Percentiles rank a stretch among this genome's conserved stretches.
Evolutionary conservation across 345 rosid genomes (phyloP).

Genomic region (Brassica cretica): DNA sequence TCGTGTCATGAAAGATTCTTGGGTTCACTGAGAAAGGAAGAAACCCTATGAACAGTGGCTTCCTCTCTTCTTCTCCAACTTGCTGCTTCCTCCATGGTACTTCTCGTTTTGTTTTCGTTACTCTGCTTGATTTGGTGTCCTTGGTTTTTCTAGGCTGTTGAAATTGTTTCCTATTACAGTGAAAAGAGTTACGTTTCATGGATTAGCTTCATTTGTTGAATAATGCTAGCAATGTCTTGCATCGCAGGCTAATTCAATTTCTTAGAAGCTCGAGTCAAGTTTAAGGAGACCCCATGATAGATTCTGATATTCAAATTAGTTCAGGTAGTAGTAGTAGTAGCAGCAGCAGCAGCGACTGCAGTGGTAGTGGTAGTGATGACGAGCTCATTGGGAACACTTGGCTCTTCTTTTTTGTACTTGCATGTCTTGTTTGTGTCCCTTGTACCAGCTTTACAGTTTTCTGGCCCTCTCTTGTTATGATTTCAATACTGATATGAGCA

Average conservation of each 20-base stretch:
- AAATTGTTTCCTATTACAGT: background rate
- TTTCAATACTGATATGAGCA: too few species aligned
- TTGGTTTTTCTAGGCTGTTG: background rate
- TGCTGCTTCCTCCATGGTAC: constrained; percentile 7
- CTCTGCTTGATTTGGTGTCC: background rate
- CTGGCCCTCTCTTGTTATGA: background rate
- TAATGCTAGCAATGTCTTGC: constrained; percentile 5
- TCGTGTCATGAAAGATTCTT: background rate
- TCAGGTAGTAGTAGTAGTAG: constrained; percentile 16
- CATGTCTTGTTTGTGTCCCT: background rate
- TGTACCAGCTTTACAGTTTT: constrained; percentile 13
- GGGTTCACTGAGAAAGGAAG: background rate
- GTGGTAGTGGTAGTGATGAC: constrained; percentile 8
- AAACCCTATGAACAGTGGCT: constrained; percentile 19
- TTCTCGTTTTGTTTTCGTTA: background rate
- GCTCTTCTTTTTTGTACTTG: constrained; percentile 13
- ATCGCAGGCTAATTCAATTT: constrained; percentile 24
- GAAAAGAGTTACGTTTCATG: background rate
- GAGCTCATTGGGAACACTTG: constrained; percentile 17
- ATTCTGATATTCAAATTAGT: constrained; percentile 34
- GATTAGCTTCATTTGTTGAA: background rate
- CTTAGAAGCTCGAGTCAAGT: constrained; percentile 4
- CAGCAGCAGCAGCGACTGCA: background rate
- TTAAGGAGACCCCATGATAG: constrained; percentile 17
- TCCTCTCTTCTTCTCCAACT: constrained; percentile 11